Base-by-base conservation (phyloP, 495 filamentous ascomycete species). In the Penicillium alfredii region DNA sequence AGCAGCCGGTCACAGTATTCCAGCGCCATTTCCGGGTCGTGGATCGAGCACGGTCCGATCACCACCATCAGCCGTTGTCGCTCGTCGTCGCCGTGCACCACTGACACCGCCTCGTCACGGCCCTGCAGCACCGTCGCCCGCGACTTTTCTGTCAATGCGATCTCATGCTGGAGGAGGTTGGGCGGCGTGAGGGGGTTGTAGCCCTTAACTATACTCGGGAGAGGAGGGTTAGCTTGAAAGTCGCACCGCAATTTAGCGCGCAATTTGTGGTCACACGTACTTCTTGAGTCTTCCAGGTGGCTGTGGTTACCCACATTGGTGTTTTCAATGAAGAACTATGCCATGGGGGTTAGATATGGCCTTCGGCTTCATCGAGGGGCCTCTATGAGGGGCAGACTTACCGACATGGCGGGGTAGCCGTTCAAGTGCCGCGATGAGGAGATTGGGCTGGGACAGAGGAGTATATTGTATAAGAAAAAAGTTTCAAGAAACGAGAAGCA, bases 41-140 rank as follows among this genome's bases (percentile, higher is more conserved):
- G 93, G 50, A 99, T 95, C 10, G 86, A 94, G 73, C 93, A 99
- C 3, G 93, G 93, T 0, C 93, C 93, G 38, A 97, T 78, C 48
- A 99, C 80, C 33, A 99, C 92, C 38, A 99, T 71, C 8, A 99
- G 73, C 20, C 92, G 78, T 34, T 81, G 64, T 45, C 78, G 77
- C 36, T 68, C 55, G 19, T 76, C 63, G 53, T 97, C 90, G 36
- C 82, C 85, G 30, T 89, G 81, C 40, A 95, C 82, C 33, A 97
- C 68, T 6, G 78, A 76, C 31, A 80, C 84, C 23, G 86, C 77
- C 58, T 95, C 90, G 16, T 86, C 75, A 47, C 93, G 90, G 26
- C 78, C 83, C 28, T 76, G 58, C 25, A 92, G 63, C 9, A 97
- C 93, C 17, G 89, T 93, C 42, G 73, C 59, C 61, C 83, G 84